Percentiles rank a stretch among this genome's conserved stretches.
phyloP scores from a whole-genome alignment of 306 rosid genomes.

The Sicyos edulis region DNA sequence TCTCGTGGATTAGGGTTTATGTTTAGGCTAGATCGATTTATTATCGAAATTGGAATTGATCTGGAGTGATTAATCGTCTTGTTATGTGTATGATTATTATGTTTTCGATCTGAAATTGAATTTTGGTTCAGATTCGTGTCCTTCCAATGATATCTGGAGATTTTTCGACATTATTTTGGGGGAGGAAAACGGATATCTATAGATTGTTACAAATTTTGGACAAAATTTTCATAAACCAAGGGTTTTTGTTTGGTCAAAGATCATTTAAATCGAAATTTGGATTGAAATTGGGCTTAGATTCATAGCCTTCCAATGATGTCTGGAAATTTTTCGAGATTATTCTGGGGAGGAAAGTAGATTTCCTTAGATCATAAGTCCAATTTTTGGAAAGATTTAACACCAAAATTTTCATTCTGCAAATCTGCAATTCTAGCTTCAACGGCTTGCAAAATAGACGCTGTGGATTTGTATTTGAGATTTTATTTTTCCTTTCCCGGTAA shows the following conservation, averaged over 20 bases:
- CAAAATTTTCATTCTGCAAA: not conserved
- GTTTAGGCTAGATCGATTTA: not conserved
- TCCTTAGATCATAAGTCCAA: not conserved
- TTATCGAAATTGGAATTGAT: not conserved
- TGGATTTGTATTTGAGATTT: not conserved
- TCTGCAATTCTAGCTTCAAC: too few relatives aligned
- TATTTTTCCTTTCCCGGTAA: not conserved
- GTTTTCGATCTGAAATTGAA: not conserved
- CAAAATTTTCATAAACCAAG: too few relatives aligned
- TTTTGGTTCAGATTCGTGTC: not conserved
- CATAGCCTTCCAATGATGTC: too few relatives aligned
- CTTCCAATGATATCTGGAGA: not conserved
- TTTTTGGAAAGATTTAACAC: too few relatives aligned
- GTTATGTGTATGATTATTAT: not conserved
- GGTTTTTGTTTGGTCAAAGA: too few relatives aligned
- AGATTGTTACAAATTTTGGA: too few relatives aligned
- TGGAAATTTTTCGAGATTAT: too few relatives aligned
- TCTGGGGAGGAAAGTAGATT: too few relatives aligned
- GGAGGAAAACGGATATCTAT: too few relatives aligned
- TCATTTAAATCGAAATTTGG: too few relatives aligned
- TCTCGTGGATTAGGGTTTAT: conserved; percentile 18
- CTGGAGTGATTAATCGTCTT: not conserved
- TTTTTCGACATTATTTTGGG: not conserved
- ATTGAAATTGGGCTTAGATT: too few relatives aligned
- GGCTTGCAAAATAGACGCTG: not conserved